Conservation (phyloP, 2,329 filamentous ascomycete species). For the Ophiostoma australiae region DNA sequence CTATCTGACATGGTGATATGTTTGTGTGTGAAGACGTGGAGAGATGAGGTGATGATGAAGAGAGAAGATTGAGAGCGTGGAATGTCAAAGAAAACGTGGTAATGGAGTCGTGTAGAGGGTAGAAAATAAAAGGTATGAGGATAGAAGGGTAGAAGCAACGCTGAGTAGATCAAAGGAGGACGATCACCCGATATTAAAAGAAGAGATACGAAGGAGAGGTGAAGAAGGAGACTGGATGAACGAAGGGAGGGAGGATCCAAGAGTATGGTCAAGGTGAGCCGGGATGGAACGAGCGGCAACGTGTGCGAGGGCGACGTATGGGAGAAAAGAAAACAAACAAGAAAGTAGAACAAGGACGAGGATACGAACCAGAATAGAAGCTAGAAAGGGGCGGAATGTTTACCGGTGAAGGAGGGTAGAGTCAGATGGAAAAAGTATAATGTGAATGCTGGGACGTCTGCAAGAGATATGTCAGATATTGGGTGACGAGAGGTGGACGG, state of each 20-base stretch:
- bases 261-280: not conserved
- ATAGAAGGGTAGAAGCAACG: not conserved
- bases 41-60: not conserved
- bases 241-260: not conserved
- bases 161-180: not conserved
- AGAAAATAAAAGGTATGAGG: not conserved
- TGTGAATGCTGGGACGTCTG: not conserved
- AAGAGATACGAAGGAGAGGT: not conserved
- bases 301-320: not conserved
- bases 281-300: not conserved
- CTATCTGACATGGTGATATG: constrained; percentile 23
- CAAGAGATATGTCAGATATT: constrained; percentile 9
- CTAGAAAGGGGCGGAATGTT: not conserved
- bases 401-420: not conserved
- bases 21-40: not conserved
- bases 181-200: constrained; percentile 6
- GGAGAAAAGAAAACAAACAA: not conserved
- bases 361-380: not conserved
- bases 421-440: not conserved
- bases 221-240: not conserved
- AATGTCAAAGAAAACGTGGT: not conserved
- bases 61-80: not conserved
- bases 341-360: not conserved
- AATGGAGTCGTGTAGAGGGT: not conserved
- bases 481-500: not conserved